phyloP scores from a whole-genome alignment of 345 rosid genomes.

The Eucalyptus marginata region DNA sequence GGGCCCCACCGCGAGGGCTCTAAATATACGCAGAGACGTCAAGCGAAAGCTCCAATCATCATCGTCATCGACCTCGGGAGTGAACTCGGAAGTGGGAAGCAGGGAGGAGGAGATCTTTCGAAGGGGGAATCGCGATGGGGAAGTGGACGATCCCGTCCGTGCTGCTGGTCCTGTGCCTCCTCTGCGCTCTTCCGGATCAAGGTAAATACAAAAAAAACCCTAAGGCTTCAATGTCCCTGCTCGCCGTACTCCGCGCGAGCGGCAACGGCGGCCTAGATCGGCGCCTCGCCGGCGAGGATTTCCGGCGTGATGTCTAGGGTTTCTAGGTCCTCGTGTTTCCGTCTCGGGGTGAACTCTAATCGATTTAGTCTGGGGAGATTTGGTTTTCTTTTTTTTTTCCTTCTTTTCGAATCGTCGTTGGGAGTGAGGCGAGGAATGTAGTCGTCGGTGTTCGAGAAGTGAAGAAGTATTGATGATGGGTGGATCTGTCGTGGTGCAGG shows the following conservation, averaged over 20 bases:
- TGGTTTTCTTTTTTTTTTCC: background rate
- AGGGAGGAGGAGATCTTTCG: background rate
- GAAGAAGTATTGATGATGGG: background rate
- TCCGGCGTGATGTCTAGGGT: background rate
- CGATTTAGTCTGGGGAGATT: background rate
- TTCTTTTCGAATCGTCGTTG: background rate
- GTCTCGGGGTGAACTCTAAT: background rate
- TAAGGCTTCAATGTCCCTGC: background rate
- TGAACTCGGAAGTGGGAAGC: background rate
- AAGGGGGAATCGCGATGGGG: conserved; percentile 35
- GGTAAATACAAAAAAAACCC: conserved; percentile 20
- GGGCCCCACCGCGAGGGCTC: background rate
- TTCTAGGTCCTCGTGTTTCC: background rate
- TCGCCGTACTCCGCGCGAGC: background rate
- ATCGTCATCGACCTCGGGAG: background rate
- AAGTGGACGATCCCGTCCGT: conserved; percentile 87
- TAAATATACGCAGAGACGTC: background rate
- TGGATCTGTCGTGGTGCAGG: conserved; percentile 16
- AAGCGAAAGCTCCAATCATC: background rate
- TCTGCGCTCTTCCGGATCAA: conserved; percentile 75
- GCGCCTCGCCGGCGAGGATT: background rate
- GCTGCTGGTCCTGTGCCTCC: conserved; percentile 52
- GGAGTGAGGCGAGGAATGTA: background rate
- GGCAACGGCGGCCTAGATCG: background rate
- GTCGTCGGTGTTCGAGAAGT: background rate